Evolutionary conservation across 2,329 filamentous ascomycete species (phyloP), one percentile per base, ranked within the genome.

Genomic region (Pseudocercospora crystallina): DNA sequence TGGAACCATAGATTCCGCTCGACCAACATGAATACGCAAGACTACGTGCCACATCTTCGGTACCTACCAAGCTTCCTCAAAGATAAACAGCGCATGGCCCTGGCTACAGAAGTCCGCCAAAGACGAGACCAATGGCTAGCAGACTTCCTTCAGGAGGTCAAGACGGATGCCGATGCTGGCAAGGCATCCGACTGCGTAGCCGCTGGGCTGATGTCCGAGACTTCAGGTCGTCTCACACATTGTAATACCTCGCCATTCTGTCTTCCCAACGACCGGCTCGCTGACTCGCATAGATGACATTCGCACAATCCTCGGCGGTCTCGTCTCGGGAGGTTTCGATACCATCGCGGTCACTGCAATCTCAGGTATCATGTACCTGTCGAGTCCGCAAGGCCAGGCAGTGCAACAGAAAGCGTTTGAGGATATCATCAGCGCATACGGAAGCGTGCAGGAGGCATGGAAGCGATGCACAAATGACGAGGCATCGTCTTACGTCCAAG

Each of bases 291-390:
- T 13, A 43, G 32, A 38, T 9, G 43, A 46, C 26, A 32, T 46
- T 15, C 34, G 35, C 8, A 46, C 43, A 2, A 46, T 46, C 12
- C 34, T 46, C 8, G 43, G 43, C 8, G 43, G 43, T 13, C 34
- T 46, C n/a, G 43, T 46, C 29, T 46, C 43, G 8, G 43, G 43
- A n/a, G 43, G 43, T n/a, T 46, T 46, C 13, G 43, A 46, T 14
- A 46, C 43, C 5, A 46, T 46, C 20, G 43, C 43, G 2, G 38
- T 26, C 29, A 29, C 43, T 13, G 43, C 43, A 8, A 46, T 46
- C 5, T 33, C 33, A 9, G 43, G 33, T 8, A 46, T 46, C 34
- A 46, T 46, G 43, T 46, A 37, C 29, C 35, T 46, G 20, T 20
- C 32, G n/a, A 38, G 43, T 37, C 14, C 17, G 26, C 33, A 46